Conservation (phyloP, 371 early-diverging fungal species). For the Batkoa obscura region DNA sequence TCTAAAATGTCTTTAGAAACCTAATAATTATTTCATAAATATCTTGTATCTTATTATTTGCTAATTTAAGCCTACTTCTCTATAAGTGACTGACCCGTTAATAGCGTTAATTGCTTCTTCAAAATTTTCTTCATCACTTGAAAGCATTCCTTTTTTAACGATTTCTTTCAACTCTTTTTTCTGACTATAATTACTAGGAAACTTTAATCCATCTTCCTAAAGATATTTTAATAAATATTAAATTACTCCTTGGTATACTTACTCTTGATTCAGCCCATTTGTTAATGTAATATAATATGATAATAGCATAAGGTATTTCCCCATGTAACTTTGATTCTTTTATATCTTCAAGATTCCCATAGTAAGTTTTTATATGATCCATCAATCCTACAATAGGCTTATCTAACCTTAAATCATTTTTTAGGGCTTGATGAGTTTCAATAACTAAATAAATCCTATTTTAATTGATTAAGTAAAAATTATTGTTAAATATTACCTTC, state of each 20-base stretch:
- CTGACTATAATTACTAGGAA: conserved; percentile 37
- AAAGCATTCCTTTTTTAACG: conserved; percentile 29
- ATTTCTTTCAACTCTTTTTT: conserved; percentile 40
- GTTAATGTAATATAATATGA: conserved; percentile 51
- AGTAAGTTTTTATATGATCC: conserved; percentile 21
- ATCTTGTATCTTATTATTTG: no score
- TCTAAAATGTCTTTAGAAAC: conserved; percentile 25
- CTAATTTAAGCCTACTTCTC: no score
- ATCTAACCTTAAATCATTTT: conserved; percentile 60
- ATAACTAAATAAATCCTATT: conserved; percentile 30
- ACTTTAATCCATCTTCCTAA: conserved; percentile 21
- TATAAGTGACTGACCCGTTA: neutral
- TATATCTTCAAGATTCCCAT: conserved; percentile 26
- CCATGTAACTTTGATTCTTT: conserved; percentile 38
- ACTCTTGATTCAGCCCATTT: conserved; percentile 31
- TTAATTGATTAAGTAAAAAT: neutral
- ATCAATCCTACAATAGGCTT: conserved; percentile 54
- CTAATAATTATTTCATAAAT: conserved; percentile 8
- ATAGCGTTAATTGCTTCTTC: conserved; percentile 55
- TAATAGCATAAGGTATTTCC: conserved; percentile 68
- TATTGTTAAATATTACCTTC: conserved; percentile 18
- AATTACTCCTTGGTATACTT: neutral
- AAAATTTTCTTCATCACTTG: conserved; percentile 66
- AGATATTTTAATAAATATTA: neutral
- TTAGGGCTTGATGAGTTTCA: conserved; percentile 70